Percentiles rank a stretch among this genome's conserved stretches.
phyloP scores from a whole-genome alignment of 805 yeast species.

The Wickerhamiella australiensis region DNA sequence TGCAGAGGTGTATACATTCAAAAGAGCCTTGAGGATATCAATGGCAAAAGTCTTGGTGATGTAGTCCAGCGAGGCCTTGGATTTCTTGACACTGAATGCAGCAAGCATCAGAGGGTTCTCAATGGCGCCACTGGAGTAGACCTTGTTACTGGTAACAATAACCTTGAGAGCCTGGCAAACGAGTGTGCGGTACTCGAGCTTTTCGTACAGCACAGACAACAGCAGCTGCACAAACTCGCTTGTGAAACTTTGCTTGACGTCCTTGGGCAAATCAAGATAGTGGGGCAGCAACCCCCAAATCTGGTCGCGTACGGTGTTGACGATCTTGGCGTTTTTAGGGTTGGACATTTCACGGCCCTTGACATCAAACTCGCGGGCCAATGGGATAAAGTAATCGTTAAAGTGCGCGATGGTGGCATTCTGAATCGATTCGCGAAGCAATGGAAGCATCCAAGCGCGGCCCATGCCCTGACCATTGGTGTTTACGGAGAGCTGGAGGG shows the following conservation, averaged over 20 bases:
- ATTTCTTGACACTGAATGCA: constrained; percentile 44
- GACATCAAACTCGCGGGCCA: constrained; percentile 28
- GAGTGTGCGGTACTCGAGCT: constrained; percentile 62
- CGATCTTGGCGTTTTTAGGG: constrained; percentile 62
- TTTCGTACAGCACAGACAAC: constrained; percentile 60
- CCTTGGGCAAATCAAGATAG: constrained; percentile 78
- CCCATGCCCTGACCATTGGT: constrained; percentile 47
- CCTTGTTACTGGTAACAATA: constrained; percentile 63
- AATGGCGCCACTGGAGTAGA: constrained; percentile 45
- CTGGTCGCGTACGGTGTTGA: constrained; percentile 78
- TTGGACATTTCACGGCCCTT: constrained; percentile 20
- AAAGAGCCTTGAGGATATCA: constrained; percentile 72
- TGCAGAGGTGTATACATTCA: constrained; percentile 82
- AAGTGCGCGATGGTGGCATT: constrained; percentile 58
- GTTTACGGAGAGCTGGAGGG: constrained; percentile 51
- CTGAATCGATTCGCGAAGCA: constrained; percentile 74
- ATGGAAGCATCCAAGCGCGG: constrained; percentile 89
- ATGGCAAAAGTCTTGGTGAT: constrained; percentile 45
- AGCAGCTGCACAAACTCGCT: constrained; percentile 68
- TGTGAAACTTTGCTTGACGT: constrained; percentile 50
- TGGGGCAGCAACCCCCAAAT: constrained; percentile 84
- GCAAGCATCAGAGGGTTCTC: constrained; percentile 51
- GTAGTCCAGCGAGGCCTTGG: constrained; percentile 48
- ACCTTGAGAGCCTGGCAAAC: constrained; percentile 72
- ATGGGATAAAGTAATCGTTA: constrained; percentile 52